Evolutionary conservation across 2,329 filamentous ascomycete species (phyloP), one percentile per base, ranked within the genome.

Genomic region (Pseudogymnoascus pannorum): DNA sequence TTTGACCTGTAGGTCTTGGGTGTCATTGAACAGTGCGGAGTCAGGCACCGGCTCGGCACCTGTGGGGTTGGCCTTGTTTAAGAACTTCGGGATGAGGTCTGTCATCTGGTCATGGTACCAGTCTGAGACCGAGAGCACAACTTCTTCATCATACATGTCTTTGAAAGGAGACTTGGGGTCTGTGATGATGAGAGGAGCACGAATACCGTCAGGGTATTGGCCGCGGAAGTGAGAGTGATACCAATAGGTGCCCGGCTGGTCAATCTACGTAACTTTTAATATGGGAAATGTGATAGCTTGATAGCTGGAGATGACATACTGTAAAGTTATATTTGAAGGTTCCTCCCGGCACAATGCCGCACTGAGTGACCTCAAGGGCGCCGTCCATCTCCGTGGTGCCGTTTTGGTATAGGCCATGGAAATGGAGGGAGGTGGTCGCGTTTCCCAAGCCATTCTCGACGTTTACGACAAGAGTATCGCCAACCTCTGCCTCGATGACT

Each of bases 221-320:
- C 77, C 79, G 63, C 75, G 74, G 48, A 76, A 71, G 66, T 84
- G 81, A 9, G 80, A 84, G 68, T 87, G 84, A 65, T 92, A 92
- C 89, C 88, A 92, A 72, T 90, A 92, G 1, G 87, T 89, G 26
- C 88, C 89, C 0, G 86, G 80, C 75, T 90, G 87, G 57, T 84
- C 71, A 12, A 78, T 69, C 79, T 81, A 38, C 38, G 4, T 2
- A 31, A 31, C 9, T 20, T 9, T 62, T 20, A 24, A 14, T 31
- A 59, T 12, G 62, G 48, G 40, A 16, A 26, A n/a, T n/a, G n/a
- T n/a, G n/a, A 18, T 38, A 59, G 14, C 33, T 58, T 51, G 22
- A 26, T n/a, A 20, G 14, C 4, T 14, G 7, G 58, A 60, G 7
- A n/a, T 11, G 9, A 67, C 74, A 69, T 70, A 87, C 82, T 2